These are phyloP conservation scores for Clonostachys rhizophaga DNA, from an alignment of 2,329 filamentous ascomycete genomes.

Conservation along the genomic window DNA sequence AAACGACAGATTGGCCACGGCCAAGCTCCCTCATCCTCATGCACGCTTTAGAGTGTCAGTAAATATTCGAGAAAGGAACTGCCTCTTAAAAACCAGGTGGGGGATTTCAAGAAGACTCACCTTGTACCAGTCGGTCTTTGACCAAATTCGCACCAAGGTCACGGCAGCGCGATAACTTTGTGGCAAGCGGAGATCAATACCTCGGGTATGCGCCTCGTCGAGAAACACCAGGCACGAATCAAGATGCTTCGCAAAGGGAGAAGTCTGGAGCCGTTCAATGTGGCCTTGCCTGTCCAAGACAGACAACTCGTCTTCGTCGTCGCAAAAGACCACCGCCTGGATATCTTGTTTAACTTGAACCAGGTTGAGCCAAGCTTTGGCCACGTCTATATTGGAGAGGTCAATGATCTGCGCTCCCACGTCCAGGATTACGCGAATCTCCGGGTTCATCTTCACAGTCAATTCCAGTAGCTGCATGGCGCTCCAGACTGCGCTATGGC, in stretches of 20 bases:
- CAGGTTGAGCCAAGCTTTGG: conserved; percentile 41
- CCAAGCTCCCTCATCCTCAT: conserved; percentile 71
- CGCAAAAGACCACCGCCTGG: conserved; percentile 52
- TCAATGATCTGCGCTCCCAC: conserved; percentile 62
- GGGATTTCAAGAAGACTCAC: conserved; percentile 20
- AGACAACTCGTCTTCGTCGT: conserved; percentile 46
- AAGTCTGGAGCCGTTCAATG: conserved; percentile 41
- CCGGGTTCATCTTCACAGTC: background rate
- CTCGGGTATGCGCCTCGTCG: conserved; percentile 54
- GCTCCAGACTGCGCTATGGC: conserved; percentile 11
- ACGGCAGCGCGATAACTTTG: conserved; percentile 39
- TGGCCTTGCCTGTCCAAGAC: conserved; percentile 2
- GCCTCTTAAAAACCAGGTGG: conserved; percentile 13
- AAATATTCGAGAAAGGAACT: background rate
- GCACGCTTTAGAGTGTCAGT: conserved; percentile 41
- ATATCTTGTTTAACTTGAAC: conserved; percentile 27
- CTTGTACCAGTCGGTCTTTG: conserved; percentile 59
- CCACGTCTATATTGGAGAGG: conserved; percentile 47
- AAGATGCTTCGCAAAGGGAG: conserved; percentile 49
- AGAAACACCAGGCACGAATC: conserved; percentile 50
- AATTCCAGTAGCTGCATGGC: background rate
- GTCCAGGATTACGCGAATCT: conserved; percentile 57
- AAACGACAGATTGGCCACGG: conserved; percentile 59
- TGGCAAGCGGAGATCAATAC: conserved; percentile 54
- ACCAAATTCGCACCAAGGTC: conserved; percentile 50